Evolutionary conservation across 2,329 filamentous ascomycete species (phyloP), one percentile per base, ranked within the genome.

Genomic region (Monosporascus sp.): DNA sequence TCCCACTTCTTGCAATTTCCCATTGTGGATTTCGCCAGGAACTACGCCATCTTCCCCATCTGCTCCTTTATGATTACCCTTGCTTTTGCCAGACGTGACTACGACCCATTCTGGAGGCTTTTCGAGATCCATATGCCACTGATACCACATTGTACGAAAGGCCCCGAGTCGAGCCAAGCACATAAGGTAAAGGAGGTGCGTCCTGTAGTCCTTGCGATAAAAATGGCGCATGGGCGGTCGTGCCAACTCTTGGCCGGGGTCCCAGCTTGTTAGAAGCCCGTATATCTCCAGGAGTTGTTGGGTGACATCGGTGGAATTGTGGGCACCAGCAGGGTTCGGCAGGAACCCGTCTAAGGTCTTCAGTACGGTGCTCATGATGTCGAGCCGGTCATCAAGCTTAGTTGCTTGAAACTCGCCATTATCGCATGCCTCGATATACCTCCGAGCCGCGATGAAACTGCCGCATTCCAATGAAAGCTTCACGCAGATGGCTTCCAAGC

Each of bases 61-160:
- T 20, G 7, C 17, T n/a, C 38, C 1, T 20, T 8, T 20, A 8
- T 14, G 38, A 5, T 8, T 19, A n/a, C 1, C 17, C 35, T 48
- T 37, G 16, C 24, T 16, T 19, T 19, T 26, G 16, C n/a, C 20
- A 3, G 31, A 14, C 31, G 31, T 11, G 31, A 35, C 14, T 5
- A 40, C 7, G 16, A 14, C 40, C 24, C 9, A 37, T 14, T 38
- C 16, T 11, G 22, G 46, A 11, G 26, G 22, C 49, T 37, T 22
- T 11, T 27, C 46, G 7, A 44, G 47, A 48, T 27, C 11, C 7
- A 19, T 16, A 7, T 53, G 54, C 56, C 56, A 62, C 26, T 63
- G 48, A 55, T 68, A 52, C 65, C 65, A 68, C 51, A 69, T 52
- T 5, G 62, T 63, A 22, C 65, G 60, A 45, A 65, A 63, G 7